phyloP scores from a whole-genome alignment of 805 yeast species.

The Nakazawaea pomicola region DNA sequence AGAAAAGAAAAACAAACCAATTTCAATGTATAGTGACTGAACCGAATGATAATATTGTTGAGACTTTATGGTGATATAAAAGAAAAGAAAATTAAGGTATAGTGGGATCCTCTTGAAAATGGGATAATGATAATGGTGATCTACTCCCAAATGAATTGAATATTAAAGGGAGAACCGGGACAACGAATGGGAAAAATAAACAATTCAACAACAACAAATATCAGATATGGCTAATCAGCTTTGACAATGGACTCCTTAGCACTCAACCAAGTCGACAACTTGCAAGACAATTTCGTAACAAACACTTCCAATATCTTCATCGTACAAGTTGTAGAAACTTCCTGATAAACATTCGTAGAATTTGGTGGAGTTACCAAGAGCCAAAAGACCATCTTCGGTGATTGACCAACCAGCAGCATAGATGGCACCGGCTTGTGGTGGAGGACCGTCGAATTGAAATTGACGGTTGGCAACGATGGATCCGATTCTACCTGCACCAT shows the following conservation, averaged over 20 bases:
- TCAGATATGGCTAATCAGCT: too few species aligned
- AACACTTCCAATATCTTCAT: constrained; percentile 54
- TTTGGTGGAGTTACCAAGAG: constrained; percentile 52
- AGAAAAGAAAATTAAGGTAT: too few species aligned
- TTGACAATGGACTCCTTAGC: constrained; percentile 26
- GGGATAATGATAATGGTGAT: too few species aligned
- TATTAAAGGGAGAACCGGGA: too few species aligned
- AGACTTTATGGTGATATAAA: too few species aligned
- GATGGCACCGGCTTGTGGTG: constrained; percentile 76
- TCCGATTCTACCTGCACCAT: constrained; percentile 63
- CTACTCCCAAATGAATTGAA: too few species aligned
- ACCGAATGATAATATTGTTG: too few species aligned
- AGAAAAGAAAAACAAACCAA: too few species aligned
- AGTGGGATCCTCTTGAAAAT: too few species aligned
- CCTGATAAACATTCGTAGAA: constrained; percentile 78
- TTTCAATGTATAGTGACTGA: too few species aligned
- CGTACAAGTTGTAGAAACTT: constrained; percentile 74
- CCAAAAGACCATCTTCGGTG: constrained; percentile 51
- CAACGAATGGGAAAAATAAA: not conserved
- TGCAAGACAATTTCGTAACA: constrained; percentile 60
- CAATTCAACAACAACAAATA: too few species aligned
- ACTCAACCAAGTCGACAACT: constrained; percentile 52
- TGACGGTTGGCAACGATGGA: constrained; percentile 79
- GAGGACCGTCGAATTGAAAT: constrained; percentile 76
- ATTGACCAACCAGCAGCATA: constrained; percentile 63